Conservation (phyloP, 768 basidiomycete species). For the Pulveroboletus ravenelii region DNA sequence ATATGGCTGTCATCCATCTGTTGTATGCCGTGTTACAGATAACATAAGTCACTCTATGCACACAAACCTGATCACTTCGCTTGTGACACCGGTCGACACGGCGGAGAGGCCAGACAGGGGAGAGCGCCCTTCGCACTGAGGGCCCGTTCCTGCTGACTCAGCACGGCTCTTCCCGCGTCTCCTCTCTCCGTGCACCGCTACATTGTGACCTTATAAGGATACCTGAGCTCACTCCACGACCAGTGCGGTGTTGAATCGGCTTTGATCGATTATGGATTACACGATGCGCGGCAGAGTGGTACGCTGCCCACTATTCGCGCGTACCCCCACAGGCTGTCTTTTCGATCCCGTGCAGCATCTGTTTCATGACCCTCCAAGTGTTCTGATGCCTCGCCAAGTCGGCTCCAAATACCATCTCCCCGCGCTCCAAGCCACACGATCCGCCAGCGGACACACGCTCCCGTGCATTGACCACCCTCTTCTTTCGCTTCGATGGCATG, state of each 20-base stretch:
- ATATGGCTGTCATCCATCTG: too few species aligned
- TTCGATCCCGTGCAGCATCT: not conserved
- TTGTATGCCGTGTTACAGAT: too few species aligned
- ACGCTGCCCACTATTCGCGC: not conserved
- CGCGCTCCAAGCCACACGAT: not conserved
- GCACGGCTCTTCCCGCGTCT: too few species aligned
- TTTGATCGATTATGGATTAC: slow-evolving; percentile 13
- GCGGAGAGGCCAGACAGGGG: too few species aligned
- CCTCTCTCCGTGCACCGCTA: too few species aligned
- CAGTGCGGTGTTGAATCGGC: slow-evolving; percentile 14
- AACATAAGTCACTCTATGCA: too few species aligned
- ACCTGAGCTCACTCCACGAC: too few species aligned
- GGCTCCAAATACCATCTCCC: not conserved
- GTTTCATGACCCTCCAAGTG: slow-evolving; percentile 5
- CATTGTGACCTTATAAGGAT: too few species aligned
- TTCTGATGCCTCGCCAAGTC: not conserved
- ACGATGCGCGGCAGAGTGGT: slow-evolving; percentile 2
- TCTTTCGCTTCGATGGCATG: slow-evolving; percentile 10
- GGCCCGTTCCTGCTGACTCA: too few species aligned
- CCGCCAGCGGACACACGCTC: slow-evolving; percentile 8
- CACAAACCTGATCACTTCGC: not conserved
- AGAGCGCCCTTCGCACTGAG: too few species aligned
- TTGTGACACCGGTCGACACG: not conserved
- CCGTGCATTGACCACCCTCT: slow-evolving; percentile 7
- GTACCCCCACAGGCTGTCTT: not conserved